A percentile compares a stretch with the other conserved stretches of the same genome.
These are phyloP conservation scores for Coelastrella sp. DNA, from an alignment of 139 green algal genomes.

Conservation along the genomic window DNA sequence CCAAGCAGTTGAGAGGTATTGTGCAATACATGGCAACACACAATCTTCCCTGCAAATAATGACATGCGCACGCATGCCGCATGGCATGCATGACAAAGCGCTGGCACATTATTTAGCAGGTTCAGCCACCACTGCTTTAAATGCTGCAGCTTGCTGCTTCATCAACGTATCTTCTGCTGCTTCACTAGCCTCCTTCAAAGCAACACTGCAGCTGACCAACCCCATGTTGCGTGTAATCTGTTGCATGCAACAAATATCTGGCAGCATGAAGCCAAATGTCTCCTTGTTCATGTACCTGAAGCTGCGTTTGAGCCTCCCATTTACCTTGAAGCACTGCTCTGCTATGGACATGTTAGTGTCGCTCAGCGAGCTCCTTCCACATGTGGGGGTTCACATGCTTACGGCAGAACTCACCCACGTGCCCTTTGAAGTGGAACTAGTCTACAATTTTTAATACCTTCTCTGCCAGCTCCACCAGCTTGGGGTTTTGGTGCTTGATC, in stretches of 20 bases:
- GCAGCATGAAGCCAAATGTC: neutral
- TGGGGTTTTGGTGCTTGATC: neutral
- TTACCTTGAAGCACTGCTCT: conserved; percentile 1
- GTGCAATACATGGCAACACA: no score
- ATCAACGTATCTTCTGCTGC: neutral
- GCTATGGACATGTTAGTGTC: neutral
- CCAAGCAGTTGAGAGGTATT: no score
- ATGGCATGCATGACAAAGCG: no score
- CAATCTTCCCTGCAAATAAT: no score
- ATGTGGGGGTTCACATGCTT: neutral
- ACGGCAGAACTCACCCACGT: neutral
- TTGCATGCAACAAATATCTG: neutral
- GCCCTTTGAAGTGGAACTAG: neutral
- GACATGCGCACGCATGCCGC: no score
- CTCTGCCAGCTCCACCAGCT: neutral
- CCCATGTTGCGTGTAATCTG: neutral
- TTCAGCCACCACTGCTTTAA: no score
- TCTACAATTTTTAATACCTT: neutral
- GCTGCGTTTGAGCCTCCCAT: neutral
- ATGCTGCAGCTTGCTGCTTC: neutral
- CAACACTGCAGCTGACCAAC: neutral
- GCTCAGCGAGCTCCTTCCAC: neutral
- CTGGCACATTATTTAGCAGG: no score
- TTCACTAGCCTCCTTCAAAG: neutral
- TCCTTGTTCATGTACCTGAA: conserved; percentile 11